Evolutionary conservation across 2,329 filamentous ascomycete species (phyloP), one percentile per base, ranked within the genome.

Genomic region (Beauveria scarabaeidicola): DNA sequence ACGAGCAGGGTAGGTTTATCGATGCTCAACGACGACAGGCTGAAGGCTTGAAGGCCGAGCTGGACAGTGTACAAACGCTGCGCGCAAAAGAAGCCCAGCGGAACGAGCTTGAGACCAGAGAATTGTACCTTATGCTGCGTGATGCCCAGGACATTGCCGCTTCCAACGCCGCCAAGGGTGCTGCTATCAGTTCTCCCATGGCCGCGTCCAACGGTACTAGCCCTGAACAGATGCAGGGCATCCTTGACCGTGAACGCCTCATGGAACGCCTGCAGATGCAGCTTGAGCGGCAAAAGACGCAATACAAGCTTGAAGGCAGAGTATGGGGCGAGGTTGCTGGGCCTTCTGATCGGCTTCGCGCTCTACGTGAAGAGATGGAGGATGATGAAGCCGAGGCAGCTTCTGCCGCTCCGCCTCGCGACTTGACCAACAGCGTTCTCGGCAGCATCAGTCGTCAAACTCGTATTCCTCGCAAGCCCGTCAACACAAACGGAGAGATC

Each of bases 71-170:
- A 59, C 91, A 96, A 72, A 86, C 90, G 15, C 77, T 97, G 63
- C 84, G 93, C 62, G 89, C 90, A 19, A 92, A 95, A 72, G 93
- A 97, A 71, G 82, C 95, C 40, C 94, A 97, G 74, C 84, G 94
- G 56, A 96, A 96, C 69, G 94, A 99, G 74, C 78, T 99, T 32
- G 94, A 99, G 75, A 97, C 93, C 2, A 83, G 94, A 76, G 94
- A 99, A 74, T 77, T 99, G 23, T 99, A 97, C 73, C 87, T 99
- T 60, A 99, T 99, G 94, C 87, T 99, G 64, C 86, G 93, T 62
- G 94, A 99, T 74, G 93, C 94, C 41, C 93, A 97, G 74, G 93
- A 99, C 69, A 91, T 97, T 65, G 93, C 93, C 50, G 92, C 91
- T 25, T 91, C 93, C 3, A 90, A 90, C 67, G 89, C 91, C 58